These are phyloP conservation scores for Cytospora piceicola DNA, from an alignment of 2,329 filamentous ascomycete species.

Conservation along the genomic window DNA sequence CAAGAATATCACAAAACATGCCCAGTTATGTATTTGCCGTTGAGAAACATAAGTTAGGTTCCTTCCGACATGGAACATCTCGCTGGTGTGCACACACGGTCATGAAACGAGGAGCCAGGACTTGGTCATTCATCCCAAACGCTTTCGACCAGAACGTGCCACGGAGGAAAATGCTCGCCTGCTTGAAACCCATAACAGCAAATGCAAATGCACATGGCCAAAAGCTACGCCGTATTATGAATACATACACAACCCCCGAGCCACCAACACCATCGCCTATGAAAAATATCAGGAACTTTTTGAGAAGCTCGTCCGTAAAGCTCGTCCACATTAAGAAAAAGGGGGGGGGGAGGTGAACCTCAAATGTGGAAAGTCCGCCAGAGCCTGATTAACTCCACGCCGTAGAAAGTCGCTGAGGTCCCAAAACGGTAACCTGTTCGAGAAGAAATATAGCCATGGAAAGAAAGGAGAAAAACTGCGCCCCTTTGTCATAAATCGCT, in stretches of 20 bases:
- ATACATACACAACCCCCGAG: background rate
- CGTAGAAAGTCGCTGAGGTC: conserved; percentile 11
- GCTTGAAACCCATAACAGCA: background rate
- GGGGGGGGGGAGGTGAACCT: background rate
- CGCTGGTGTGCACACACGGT: too few species aligned
- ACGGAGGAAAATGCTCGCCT: background rate
- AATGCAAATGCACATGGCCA: background rate
- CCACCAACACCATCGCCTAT: background rate
- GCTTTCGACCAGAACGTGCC: background rate
- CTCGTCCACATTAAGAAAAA: background rate
- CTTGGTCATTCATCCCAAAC: background rate
- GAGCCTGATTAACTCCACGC: conserved; percentile 9
- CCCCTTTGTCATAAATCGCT: conserved; percentile 12
- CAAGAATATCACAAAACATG: background rate
- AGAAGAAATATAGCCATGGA: conserved; percentile 5
- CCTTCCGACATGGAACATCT: too few species aligned
- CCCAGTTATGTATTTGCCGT: background rate
- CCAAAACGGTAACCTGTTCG: conserved; percentile 11
- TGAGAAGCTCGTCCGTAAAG: background rate
- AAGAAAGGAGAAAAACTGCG: too few species aligned
- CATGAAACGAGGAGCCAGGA: too few species aligned
- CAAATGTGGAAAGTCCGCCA: background rate
- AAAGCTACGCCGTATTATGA: background rate
- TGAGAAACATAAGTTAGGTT: background rate
- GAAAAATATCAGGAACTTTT: background rate